Percentiles rank a stretch among this genome's conserved stretches.
Conservation (phyloP, 2,329 filamentous ascomycete genomes). For the Macrophomina tecta region DNA sequence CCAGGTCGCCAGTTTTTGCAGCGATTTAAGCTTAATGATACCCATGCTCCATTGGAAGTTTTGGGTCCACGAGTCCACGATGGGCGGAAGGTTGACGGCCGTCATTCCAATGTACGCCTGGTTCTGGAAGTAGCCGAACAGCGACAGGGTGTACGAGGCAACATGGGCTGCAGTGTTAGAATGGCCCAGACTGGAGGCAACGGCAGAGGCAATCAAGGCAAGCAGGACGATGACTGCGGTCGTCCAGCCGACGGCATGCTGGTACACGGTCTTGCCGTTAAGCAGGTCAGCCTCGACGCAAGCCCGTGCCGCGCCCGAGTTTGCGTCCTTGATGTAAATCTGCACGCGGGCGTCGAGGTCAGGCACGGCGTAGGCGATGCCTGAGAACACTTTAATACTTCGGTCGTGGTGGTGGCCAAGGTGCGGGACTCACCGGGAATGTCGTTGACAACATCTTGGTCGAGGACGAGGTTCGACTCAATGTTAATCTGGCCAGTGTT, state of each 20-base stretch:
- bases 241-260: conserved; percentile 86
- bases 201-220: conserved; percentile 81
- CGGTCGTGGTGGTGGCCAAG: background rate
- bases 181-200: conserved; percentile 88
- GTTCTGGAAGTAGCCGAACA: conserved; percentile 92
- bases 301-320: conserved; percentile 70
- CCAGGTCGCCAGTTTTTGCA: conserved; percentile 90
- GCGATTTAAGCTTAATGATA: conserved; percentile 83
- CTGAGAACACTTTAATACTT: conserved; percentile 33
- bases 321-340: conserved; percentile 77
- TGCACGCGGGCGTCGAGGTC: conserved; percentile 87
- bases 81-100: conserved; percentile 79
- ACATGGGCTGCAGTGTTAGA: conserved; percentile 94
- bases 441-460: conserved; percentile 64
- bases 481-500: conserved; percentile 80
- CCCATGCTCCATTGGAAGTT: conserved; percentile 99
- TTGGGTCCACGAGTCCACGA: conserved; percentile 91
- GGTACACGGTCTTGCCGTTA: conserved; percentile 89
- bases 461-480: conserved; percentile 66
- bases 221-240: conserved; percentile 87
- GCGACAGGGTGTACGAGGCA: conserved; percentile 86
- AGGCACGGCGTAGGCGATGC: conserved; percentile 85
- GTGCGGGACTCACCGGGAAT: conserved; percentile 66
- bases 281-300: conserved; percentile 87
- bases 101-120: conserved; percentile 90